phyloP scores from a whole-genome alignment of 2,329 filamentous ascomycete species.

The Pestalotiopsis sp. region DNA sequence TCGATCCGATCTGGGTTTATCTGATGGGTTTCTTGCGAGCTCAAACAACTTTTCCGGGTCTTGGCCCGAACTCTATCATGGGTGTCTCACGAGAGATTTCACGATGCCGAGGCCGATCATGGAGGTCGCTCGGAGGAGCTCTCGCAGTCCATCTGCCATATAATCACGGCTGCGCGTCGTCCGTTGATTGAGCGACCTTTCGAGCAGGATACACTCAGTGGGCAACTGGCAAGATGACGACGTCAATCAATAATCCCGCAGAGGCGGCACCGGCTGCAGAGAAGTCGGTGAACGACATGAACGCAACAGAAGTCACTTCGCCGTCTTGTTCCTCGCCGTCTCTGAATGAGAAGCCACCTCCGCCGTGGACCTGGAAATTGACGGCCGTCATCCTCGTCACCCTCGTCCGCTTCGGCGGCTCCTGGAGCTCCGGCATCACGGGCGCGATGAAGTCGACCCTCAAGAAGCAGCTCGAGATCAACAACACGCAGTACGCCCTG shows the following conservation, averaged over 20 bases:
- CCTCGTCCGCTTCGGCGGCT: conserved; percentile 60
- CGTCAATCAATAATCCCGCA: not conserved
- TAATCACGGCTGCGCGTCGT: too few species aligned
- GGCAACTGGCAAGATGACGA: not conserved
- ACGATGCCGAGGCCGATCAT: too few species aligned
- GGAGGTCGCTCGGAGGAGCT: too few species aligned
- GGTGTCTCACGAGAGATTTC: not conserved
- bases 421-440: conserved; percentile 62
- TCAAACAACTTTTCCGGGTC: not conserved
- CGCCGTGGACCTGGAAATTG: conserved; percentile 30
- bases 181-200: too few species aligned
- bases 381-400: conserved; percentile 52
- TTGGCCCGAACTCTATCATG: too few species aligned
- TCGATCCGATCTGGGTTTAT: not conserved
- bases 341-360: conserved; percentile 6
- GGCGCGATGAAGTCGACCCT: conserved; percentile 63
- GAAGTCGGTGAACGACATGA: not conserved
- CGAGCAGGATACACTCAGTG: too few species aligned
- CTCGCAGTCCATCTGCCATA: too few species aligned
- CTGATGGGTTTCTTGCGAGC: not conserved
- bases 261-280: not conserved
- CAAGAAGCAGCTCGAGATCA: conserved; percentile 62
- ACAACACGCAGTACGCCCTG: conserved; percentile 61
- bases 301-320: not conserved
- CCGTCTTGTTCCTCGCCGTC: not conserved